Evolutionary conservation across 805 yeast species (phyloP).

Genomic region (Blastobotrys americana): DNA sequence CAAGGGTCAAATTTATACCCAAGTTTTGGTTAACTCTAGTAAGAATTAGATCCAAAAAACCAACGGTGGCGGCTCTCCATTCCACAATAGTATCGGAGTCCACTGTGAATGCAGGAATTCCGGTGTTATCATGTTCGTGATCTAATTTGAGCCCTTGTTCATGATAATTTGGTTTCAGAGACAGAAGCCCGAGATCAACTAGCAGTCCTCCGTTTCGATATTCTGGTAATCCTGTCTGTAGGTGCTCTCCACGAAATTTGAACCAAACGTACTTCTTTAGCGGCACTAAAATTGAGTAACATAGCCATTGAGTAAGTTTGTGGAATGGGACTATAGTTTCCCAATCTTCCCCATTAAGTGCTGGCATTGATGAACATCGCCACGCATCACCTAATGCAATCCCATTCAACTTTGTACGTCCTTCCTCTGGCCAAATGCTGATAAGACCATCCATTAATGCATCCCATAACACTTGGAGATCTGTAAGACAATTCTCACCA

Average conservation of each 20-base stretch:
- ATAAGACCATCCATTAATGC: slow-evolving; percentile 49
- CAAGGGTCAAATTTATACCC: slow-evolving; percentile 34
- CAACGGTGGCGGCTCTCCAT: slow-evolving; percentile 59
- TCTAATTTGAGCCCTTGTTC: slow-evolving; percentile 6
- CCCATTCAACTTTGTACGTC: slow-evolving; percentile 46
- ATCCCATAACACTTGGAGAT: slow-evolving; percentile 45
- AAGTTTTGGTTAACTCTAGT: slow-evolving; percentile 45
- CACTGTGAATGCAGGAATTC: slow-evolving; percentile 46
- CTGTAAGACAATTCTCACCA: slow-evolving; percentile 4
- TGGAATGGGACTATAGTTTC: slow-evolving; percentile 52
- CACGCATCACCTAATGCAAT: slow-evolving; percentile 57
- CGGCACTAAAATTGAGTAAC: slow-evolving; percentile 53
- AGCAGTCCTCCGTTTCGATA: slow-evolving; percentile 60
- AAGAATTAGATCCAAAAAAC: slow-evolving; percentile 46
- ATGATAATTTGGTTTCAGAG: slow-evolving; percentile 37
- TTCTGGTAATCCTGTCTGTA: slow-evolving; percentile 53
- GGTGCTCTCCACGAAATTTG: slow-evolving; percentile 33
- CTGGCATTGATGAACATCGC: slow-evolving; percentile 31
- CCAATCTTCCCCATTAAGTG: slow-evolving; percentile 29
- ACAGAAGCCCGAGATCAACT: slow-evolving; percentile 47
- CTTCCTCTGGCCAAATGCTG: slow-evolving; percentile 52
- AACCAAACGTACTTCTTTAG: slow-evolving; percentile 39
- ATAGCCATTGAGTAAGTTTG: slow-evolving; percentile 60
- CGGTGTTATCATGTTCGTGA: slow-evolving; percentile 16
- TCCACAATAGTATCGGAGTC: slow-evolving; percentile 56